phyloP scores from a whole-genome alignment of 495 filamentous ascomycete species.

The Amniculicola lignicola region DNA sequence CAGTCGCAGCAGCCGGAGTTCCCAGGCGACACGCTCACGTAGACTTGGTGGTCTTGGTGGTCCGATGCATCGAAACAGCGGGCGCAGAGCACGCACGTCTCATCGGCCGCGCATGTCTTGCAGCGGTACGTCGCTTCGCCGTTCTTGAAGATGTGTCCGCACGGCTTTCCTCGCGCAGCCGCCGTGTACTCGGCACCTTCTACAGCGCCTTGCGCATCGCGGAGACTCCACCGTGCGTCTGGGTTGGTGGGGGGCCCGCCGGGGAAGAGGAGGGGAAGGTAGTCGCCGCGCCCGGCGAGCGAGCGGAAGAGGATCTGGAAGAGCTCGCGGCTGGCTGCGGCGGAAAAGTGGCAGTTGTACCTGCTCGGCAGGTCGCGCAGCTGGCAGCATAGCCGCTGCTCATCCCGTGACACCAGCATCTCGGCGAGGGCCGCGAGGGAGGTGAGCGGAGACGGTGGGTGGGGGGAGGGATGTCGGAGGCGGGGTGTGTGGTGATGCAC shows the following conservation, averaged over 20 bases:
- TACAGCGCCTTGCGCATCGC: conserved; percentile 81
- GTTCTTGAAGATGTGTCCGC: conserved; percentile 90
- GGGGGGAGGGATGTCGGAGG: not conserved
- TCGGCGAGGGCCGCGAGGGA: too few relatives aligned
- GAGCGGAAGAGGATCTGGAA: conserved; percentile 79
- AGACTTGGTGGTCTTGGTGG: conserved; percentile 88
- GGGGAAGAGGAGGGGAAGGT: conserved; percentile 76
- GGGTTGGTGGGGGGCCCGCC: conserved; percentile 59
- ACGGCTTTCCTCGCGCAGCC: conserved; percentile 87
- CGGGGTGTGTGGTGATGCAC: conserved; percentile 6
- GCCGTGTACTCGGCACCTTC: conserved; percentile 95
- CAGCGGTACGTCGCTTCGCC: conserved; percentile 93
- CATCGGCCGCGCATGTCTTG: conserved; percentile 84
- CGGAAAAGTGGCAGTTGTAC: conserved; percentile 69
- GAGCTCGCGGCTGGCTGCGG: conserved; percentile 64
- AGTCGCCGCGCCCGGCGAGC: conserved; percentile 69
- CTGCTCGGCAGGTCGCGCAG: conserved; percentile 68
- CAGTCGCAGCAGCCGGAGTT: conserved; percentile 97
- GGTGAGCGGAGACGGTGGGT: too few relatives aligned
- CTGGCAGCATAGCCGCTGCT: conserved; percentile 71
- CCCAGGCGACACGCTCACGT: conserved; percentile 77
- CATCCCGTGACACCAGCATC: conserved; percentile 61
- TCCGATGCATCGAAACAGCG: conserved; percentile 90
- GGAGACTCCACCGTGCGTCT: conserved; percentile 62
- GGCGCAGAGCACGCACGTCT: conserved; percentile 45